These are phyloP conservation scores for Panicum virgatum DNA, from an alignment of 202 grass and related monocot species.

Conservation along the genomic window DNA sequence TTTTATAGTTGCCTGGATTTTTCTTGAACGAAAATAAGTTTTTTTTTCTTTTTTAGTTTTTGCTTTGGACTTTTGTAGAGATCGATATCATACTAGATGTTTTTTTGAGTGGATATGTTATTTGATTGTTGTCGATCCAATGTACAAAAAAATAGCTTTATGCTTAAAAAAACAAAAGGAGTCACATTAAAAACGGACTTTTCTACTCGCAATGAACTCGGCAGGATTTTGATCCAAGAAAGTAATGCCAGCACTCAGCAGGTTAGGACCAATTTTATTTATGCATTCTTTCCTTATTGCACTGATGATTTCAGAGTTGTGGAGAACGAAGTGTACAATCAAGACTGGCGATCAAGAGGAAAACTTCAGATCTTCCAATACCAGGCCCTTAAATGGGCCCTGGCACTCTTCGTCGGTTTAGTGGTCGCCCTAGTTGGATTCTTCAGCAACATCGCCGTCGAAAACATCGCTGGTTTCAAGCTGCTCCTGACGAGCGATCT, in stretches of 20 bases:
- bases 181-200: background rate
- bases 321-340: slow-evolving; percentile 66
- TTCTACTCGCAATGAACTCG: background rate
- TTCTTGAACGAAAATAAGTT: background rate
- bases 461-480: slow-evolving; percentile 67
- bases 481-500: slow-evolving; percentile 53
- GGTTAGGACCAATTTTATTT: background rate
- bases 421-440: slow-evolving; percentile 48
- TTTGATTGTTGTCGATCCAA: background rate
- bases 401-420: slow-evolving; percentile 56
- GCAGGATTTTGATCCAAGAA: background rate
- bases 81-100: background rate
- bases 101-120: background rate
- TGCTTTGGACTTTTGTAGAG: background rate
- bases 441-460: slow-evolving; percentile 66
- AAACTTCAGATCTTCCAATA: slow-evolving; percentile 53
- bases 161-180: background rate
- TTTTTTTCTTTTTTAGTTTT: background rate
- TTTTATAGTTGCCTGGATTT: background rate
- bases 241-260: background rate
- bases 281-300: background rate
- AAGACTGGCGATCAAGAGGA: slow-evolving; percentile 66
- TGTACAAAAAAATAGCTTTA: background rate
- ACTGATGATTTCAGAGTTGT: slow-evolving; percentile 46
- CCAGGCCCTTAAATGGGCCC: slow-evolving; percentile 55